Evolutionary conservation across 2,329 filamentous ascomycete species (phyloP).

Genomic region (Trichothecium roseum): DNA sequence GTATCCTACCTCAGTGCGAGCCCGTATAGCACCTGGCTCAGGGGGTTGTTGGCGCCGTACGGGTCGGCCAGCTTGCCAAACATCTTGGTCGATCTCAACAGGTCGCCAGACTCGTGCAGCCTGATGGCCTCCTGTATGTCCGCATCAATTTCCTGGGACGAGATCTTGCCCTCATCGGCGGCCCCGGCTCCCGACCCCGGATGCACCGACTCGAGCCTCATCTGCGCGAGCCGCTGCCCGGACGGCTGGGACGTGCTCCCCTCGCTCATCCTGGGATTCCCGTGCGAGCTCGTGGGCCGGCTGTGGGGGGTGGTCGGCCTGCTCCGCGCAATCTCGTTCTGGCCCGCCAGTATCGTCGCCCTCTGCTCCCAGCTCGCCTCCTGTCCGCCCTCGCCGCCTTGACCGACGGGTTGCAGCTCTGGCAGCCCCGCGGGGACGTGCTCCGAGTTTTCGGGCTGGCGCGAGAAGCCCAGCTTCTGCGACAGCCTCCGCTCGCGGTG

Average conservation of each 20-base stretch:
- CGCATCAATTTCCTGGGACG: constrained; percentile 44
- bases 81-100: constrained; percentile 70
- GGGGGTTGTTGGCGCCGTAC: constrained; percentile 75
- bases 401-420: constrained; percentile 43
- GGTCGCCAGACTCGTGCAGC: constrained; percentile 75
- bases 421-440: constrained; percentile 75
- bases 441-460: constrained; percentile 49
- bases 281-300: constrained; percentile 1
- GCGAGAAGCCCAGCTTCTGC: constrained; percentile 59
- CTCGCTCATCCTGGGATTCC: not conserved
- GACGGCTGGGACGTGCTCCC: not conserved
- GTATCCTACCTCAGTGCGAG: constrained; percentile 77
- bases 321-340: constrained; percentile 39
- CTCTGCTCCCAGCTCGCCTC: constrained; percentile 87
- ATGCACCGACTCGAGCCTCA: constrained; percentile 12
- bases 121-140: constrained; percentile 94
- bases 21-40: constrained; percentile 93
- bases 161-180: constrained; percentile 18
- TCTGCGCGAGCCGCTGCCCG: constrained; percentile 13
- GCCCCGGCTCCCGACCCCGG: not conserved
- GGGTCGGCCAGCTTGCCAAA: constrained; percentile 80
- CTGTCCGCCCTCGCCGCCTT: constrained; percentile 27
- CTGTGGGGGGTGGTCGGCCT: constrained; percentile 24
- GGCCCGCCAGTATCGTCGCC: constrained; percentile 75
- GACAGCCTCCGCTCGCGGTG: constrained; percentile 42